Evolutionary conservation across 352 stramenopile species (phyloP).

Genomic region (Aphanomyces cochlioides): DNA sequence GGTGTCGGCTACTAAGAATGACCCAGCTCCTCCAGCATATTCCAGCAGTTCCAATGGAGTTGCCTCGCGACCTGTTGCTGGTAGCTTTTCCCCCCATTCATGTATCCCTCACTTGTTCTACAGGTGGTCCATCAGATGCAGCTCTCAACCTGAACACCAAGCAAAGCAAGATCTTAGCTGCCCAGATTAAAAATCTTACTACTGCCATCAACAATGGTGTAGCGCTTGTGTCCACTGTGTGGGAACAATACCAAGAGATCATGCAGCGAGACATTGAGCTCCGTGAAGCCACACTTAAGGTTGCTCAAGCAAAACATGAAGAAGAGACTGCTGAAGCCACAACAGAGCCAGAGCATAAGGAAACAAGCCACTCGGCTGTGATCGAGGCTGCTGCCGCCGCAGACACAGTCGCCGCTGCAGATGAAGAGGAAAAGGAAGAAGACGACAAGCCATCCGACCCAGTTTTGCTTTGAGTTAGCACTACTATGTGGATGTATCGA

Average conservation of each 20-base stretch:
- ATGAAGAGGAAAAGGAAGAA: slow-evolving; percentile 4
- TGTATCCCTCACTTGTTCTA: background rate
- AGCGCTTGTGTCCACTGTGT: background rate
- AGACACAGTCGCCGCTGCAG: background rate
- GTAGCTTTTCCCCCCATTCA: background rate
- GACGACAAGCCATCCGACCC: background rate
- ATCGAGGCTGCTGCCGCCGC: background rate
- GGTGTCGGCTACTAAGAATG: background rate
- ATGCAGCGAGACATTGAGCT: slow-evolving; percentile 2
- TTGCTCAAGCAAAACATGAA: background rate
- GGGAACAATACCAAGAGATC: slow-evolving; percentile 1
- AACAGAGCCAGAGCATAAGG: background rate
- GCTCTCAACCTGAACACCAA: background rate
- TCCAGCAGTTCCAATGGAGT: background rate
- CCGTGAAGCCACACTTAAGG: background rate
- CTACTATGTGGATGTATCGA: too few species aligned
- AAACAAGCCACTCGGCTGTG: background rate
- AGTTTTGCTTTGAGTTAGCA: background rate
- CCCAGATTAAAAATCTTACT: background rate
- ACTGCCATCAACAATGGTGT: background rate
- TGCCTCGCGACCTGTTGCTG: background rate
- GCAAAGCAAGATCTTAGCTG: slow-evolving; percentile 1
- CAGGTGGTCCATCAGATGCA: background rate
- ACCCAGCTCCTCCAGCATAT: background rate
- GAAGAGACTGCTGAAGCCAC: background rate